Evolutionary conservation across 495 filamentous ascomycete genomes (phyloP).

Genomic region (Xylaria castorea): DNA sequence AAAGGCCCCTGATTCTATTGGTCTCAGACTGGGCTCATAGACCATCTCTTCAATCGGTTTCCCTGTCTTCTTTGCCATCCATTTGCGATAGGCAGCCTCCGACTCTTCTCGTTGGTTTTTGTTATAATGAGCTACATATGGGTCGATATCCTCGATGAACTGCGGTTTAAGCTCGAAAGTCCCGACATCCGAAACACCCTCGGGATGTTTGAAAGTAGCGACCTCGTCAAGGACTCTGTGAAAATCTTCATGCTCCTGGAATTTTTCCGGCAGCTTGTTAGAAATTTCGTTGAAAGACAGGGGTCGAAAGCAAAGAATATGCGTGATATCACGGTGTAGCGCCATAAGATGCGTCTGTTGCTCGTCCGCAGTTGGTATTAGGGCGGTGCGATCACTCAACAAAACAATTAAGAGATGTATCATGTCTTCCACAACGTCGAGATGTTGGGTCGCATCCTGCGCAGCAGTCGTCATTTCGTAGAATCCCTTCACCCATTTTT

Average conservation of each 20-base stretch:
- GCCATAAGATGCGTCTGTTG: slow-evolving; percentile 68
- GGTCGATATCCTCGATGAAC: slow-evolving; percentile 84
- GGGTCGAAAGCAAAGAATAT: slow-evolving; percentile 94
- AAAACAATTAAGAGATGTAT: slow-evolving; percentile 90
- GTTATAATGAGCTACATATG: slow-evolving; percentile 91
- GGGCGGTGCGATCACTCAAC: slow-evolving; percentile 82
- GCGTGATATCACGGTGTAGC: slow-evolving; percentile 87
- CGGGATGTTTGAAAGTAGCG: slow-evolving; percentile 85
- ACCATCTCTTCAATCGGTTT: slow-evolving; percentile 83
- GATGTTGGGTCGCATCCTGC: slow-evolving; percentile 81
- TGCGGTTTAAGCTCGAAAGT: slow-evolving; percentile 91
- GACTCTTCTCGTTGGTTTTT: slow-evolving; percentile 98
- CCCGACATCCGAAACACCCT: slow-evolving; percentile 89
- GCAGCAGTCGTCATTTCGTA: slow-evolving; percentile 69
- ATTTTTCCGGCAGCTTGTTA: slow-evolving; percentile 79
- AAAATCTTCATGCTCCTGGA: slow-evolving; percentile 82
- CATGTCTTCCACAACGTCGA: slow-evolving; percentile 96
- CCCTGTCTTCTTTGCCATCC: slow-evolving; percentile 87
- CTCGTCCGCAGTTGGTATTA: slow-evolving; percentile 74
- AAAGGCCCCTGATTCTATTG: slow-evolving; percentile 79
- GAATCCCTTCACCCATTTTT: slow-evolving; percentile 84
- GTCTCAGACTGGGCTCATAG: slow-evolving; percentile 87
- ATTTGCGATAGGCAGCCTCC: slow-evolving; percentile 82
- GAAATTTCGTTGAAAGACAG: slow-evolving; percentile 91
- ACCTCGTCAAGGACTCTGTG: slow-evolving; percentile 84